Conservation (phyloP, 2,329 filamentous ascomycete species). For the Zasmidium cellare region DNA sequence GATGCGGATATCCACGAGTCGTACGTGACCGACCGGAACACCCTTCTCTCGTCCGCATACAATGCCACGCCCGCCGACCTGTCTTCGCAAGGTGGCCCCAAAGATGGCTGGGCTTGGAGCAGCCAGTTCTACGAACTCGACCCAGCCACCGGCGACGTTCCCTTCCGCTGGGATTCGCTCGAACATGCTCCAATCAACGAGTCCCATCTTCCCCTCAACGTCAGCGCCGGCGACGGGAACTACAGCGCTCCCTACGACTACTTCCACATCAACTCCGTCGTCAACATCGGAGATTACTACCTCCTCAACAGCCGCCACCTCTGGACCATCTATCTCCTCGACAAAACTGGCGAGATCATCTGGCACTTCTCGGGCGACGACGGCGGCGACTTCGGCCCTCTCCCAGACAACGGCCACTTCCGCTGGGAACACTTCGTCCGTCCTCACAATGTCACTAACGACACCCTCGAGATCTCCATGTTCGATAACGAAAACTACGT, state of each 20-base stretch:
- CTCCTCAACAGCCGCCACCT: constrained; percentile 26
- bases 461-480: constrained; percentile 16
- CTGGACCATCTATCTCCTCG: constrained; percentile 27
- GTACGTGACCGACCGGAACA: constrained; percentile 30
- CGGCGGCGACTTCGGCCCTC: constrained; percentile 24
- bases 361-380: constrained; percentile 25
- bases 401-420: constrained; percentile 23
- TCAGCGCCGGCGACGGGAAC: background rate
- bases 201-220: constrained; percentile 8
- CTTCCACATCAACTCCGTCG: constrained; percentile 32
- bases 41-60: constrained; percentile 34
- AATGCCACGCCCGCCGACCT: constrained; percentile 36
- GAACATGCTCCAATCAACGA: constrained; percentile 31
- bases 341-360: constrained; percentile 21
- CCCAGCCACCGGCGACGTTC: constrained; percentile 39
- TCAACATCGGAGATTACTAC: constrained; percentile 24
- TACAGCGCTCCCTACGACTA: constrained; percentile 23
- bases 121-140: constrained; percentile 47
- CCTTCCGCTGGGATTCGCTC: constrained; percentile 45
- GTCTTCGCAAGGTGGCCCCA: constrained; percentile 34
- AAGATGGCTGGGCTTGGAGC: constrained; percentile 39
- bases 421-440: constrained; percentile 27
- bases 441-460: constrained; percentile 22
- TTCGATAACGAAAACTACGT: constrained; percentile 25
- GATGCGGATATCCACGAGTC: constrained; percentile 38